Conservation (phyloP, 345 rosid species). For the Salix viminalis region DNA sequence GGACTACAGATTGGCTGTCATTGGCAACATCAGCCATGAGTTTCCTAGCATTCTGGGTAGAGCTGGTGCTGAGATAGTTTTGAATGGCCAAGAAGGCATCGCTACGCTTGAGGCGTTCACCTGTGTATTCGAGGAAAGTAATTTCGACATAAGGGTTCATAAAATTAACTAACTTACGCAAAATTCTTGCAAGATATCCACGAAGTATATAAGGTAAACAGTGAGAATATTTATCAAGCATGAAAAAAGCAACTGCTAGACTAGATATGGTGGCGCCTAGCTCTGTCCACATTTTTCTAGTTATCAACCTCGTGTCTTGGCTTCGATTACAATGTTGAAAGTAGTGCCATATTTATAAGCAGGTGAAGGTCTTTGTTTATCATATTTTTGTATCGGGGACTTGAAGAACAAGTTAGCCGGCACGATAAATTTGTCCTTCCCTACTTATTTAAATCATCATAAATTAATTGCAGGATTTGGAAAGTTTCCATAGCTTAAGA, state of each 20-base stretch:
- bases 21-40: slow-evolving; percentile 6
- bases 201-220: not conserved
- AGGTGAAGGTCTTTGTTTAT: too few relatives aligned
- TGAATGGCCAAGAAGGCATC: not conserved
- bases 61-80: slow-evolving; percentile 1
- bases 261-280: not conserved
- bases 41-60: not conserved
- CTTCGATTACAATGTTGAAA: too few relatives aligned
- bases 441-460: too few relatives aligned
- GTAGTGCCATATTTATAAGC: too few relatives aligned
- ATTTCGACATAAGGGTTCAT: slow-evolving; percentile 1
- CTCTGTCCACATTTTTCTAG: not conserved
- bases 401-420: too few relatives aligned
- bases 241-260: not conserved
- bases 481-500: too few relatives aligned
- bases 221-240: not conserved
- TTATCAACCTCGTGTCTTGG: too few relatives aligned
- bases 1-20: not conserved
- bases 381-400: too few relatives aligned
- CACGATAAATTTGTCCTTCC: too few relatives aligned
- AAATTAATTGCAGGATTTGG: too few relatives aligned
- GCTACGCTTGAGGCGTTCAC: not conserved
- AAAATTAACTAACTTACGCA: not conserved
- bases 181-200: not conserved
- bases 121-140: slow-evolving; percentile 1